Conservation (phyloP, 352 stramenopile species). For the Globisporangium solare region DNA sequence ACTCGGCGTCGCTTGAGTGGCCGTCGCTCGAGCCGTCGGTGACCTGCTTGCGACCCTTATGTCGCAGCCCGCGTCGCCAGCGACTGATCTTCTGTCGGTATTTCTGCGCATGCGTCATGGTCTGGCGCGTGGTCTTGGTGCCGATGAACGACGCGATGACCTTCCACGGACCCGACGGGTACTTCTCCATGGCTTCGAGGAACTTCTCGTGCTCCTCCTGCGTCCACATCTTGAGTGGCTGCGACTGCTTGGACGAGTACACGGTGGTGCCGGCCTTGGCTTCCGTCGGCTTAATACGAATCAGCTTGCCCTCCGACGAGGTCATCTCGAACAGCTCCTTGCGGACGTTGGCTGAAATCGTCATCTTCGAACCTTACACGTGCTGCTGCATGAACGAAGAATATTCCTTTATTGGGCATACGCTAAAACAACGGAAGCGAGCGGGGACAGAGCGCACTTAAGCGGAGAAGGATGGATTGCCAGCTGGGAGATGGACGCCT, state of each 20-base stretch:
- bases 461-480: conserved; percentile 26
- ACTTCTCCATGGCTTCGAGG: conserved; percentile 83
- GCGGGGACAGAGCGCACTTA: conserved; percentile 42
- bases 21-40: conserved; percentile 21
- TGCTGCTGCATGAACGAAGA: conserved; percentile 13
- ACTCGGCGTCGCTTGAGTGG: conserved; percentile 37
- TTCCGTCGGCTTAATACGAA: conserved; percentile 81
- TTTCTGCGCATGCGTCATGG: conserved; percentile 86
- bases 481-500: conserved; percentile 6
- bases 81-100: conserved; percentile 84
- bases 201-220: conserved; percentile 86
- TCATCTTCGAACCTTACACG: conserved; percentile 43
- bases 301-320: conserved; percentile 71
- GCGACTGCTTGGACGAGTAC: conserved; percentile 79
- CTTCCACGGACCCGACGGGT: conserved; percentile 78
- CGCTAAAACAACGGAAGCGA: conserved; percentile 8
- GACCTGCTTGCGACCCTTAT: conserved; percentile 75
- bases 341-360: conserved; percentile 80
- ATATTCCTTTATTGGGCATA: conserved; percentile 12
- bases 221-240: conserved; percentile 84
- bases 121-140: conserved; percentile 91
- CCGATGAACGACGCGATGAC: conserved; percentile 78
- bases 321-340: conserved; percentile 86
- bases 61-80: conserved; percentile 68
- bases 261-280: conserved; percentile 80